Base-by-base conservation (phyloP, 768 basidiomycete genomes). In the Xanthoconium stramineum region DNA sequence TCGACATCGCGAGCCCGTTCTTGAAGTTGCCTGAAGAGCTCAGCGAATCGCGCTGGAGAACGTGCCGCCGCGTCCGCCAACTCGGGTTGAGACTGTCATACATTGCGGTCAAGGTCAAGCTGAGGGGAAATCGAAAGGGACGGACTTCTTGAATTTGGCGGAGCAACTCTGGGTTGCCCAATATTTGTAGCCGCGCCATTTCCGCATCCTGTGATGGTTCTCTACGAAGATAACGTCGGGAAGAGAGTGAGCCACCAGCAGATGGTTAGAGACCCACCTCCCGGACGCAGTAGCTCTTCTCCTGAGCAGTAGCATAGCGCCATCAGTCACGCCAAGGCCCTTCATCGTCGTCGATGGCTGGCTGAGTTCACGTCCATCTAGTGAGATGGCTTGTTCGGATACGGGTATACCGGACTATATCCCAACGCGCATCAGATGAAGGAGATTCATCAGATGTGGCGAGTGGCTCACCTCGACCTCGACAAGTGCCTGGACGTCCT, bases 401-500 rank as follows among this genome's bases (percentile, higher is more conserved):
- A 81, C 65, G 1, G 88, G 84, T 45, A 95, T 84, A 24, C 84
- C 85, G 14, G 89, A 91, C 93, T 94, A 62, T 17, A 40, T 17
- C 19, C 37, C 42, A 36, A 13, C n/a, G 45, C 33, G 20, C n/a
- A 49, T 46, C 30, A 29, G 47, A 44, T 43, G 52, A 9, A 35
- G 44, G 38, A 32, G 37, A n/a, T 24, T 9, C 30, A 43, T 12
- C 47, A n/a, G 32, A 47, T 43, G 30, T 11, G 24, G 24, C 17
- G 19, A 33, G 50, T 42, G n/a, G 69, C 86, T 70, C 69, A 94
- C 96, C 83, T 98, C 95, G 0, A 88, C 95, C 73, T 97, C 94
- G n/a, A 97, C 79, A 52, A 98, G 77, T 13, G 92, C 96, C 82
- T 89, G 88, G 37, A 98, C 86, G 69, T 95, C 89, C 76, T 92